Evolutionary conservation across 2,329 filamentous ascomycete genomes (phyloP).

Genomic region (Arthrobotrys musiformis): DNA sequence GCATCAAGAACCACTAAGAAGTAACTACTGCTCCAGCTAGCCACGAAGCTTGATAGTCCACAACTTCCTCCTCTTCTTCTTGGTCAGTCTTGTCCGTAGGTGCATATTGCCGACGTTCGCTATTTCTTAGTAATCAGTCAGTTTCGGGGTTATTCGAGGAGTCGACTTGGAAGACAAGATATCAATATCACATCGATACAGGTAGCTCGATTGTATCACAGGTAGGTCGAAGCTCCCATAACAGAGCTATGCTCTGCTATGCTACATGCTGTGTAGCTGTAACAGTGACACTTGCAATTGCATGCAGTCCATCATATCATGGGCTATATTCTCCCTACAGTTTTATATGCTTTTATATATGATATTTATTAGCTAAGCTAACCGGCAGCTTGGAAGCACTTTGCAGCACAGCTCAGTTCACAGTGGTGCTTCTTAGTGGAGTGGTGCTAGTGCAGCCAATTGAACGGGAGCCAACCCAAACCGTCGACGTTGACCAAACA

Average conservation of each 20-base stretch:
- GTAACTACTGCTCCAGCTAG: too few relatives aligned
- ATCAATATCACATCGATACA: background rate
- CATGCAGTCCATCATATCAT: too few relatives aligned
- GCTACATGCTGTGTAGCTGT: slow-evolving; percentile 6
- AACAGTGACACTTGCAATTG: background rate
- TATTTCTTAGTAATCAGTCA: too few relatives aligned
- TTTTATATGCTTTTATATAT: background rate
- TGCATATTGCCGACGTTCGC: too few relatives aligned
- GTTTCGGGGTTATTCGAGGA: background rate
- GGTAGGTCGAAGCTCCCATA: background rate
- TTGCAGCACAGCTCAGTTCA: background rate
- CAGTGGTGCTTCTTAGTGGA: background rate
- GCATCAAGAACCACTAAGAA: background rate
- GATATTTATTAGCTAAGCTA: background rate
- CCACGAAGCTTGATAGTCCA: too few relatives aligned
- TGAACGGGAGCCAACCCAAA: slow-evolving; percentile 1
- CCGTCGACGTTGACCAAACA: slow-evolving; percentile 15
- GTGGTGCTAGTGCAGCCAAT: too few relatives aligned
- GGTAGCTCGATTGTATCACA: background rate
- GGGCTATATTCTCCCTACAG: too few relatives aligned
- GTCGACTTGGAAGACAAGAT: too few relatives aligned
- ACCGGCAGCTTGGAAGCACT: background rate
- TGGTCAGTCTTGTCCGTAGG: too few relatives aligned
- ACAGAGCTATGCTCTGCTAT: background rate
- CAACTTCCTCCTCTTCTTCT: too few relatives aligned